phyloP scores from a whole-genome alignment of 768 basidiomycete species.

The Serendipita sp. region DNA sequence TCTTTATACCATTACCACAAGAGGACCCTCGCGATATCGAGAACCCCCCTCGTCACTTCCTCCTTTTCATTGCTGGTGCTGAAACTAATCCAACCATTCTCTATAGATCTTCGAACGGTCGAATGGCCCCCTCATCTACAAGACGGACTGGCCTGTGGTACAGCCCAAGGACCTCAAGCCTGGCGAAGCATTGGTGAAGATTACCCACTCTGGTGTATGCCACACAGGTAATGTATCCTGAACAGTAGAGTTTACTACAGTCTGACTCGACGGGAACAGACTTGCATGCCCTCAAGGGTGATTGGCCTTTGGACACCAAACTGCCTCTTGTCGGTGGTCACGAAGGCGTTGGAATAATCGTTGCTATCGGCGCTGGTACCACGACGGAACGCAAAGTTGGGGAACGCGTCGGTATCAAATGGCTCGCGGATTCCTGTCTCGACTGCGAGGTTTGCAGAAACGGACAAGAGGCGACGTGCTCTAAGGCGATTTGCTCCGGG shows the following conservation, averaged over 20 bases:
- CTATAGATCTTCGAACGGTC: neutral
- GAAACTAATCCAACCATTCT: too few relatives aligned
- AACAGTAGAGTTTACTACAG: conserved; percentile 15
- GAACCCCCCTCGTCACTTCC: too few relatives aligned
- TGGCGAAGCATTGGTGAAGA: conserved; percentile 49
- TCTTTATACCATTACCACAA: neutral
- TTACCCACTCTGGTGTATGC: conserved; percentile 69
- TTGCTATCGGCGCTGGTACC: conserved; percentile 61
- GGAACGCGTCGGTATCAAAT: conserved; percentile 68
- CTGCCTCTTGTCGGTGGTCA: conserved; percentile 66
- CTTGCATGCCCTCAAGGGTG: conserved; percentile 53
- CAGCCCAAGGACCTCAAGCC: neutral
- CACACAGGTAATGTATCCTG: conserved; percentile 29
- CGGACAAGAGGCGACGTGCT: conserved; percentile 60
- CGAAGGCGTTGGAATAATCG: conserved; percentile 66
- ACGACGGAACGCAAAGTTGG: conserved; percentile 51
- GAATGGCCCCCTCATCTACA: neutral
- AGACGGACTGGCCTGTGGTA: neutral
- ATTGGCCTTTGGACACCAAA: conserved; percentile 62
- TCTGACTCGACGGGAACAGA: conserved; percentile 20
- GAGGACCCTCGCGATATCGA: too few relatives aligned
- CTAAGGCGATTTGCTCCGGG: conserved; percentile 42
- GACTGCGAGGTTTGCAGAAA: conserved; percentile 62
- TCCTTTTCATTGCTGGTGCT: too few relatives aligned
- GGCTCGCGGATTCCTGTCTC: conserved; percentile 35